Evolutionary conservation across 1,139 yeast species (phyloP).

Genomic region (Candida sp.): DNA sequence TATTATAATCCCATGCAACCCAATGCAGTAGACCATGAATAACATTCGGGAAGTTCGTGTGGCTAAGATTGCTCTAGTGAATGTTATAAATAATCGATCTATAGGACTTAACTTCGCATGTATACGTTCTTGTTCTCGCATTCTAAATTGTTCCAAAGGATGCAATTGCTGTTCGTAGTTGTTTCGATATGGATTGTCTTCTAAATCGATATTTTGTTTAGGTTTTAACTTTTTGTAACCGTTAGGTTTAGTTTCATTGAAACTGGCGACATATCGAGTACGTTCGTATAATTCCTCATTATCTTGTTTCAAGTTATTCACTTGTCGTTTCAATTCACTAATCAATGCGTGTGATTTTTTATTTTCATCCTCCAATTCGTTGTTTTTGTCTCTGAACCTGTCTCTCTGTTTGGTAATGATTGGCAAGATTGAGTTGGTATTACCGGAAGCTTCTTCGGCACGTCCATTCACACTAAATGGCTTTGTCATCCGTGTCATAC

Average conservation of each 20-base stretch:
- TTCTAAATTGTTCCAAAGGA: slow-evolving; percentile 81
- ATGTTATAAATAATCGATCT: slow-evolving; percentile 73
- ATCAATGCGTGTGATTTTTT: slow-evolving; percentile 55
- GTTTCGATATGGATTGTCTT: slow-evolving; percentile 53
- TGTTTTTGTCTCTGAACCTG: slow-evolving; percentile 76
- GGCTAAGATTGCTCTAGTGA: slow-evolving; percentile 72
- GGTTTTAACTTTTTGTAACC: slow-evolving; percentile 24
- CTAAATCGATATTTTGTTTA: slow-evolving; percentile 48
- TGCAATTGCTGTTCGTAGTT: slow-evolving; percentile 77
- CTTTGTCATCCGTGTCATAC: slow-evolving; percentile 45
- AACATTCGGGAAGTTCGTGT: slow-evolving; percentile 71
- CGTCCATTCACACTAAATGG: slow-evolving; percentile 22
- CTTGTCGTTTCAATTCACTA: slow-evolving; percentile 61
- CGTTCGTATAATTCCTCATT: slow-evolving; percentile 80
- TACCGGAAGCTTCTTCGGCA: slow-evolving; percentile 14
- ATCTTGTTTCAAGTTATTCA: slow-evolving; percentile 63
- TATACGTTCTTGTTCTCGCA: slow-evolving; percentile 74
- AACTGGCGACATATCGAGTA: slow-evolving; percentile 69
- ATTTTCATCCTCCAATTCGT: slow-evolving; percentile 79
- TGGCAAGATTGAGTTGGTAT: slow-evolving; percentile 63
- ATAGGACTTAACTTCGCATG: slow-evolving; percentile 69
- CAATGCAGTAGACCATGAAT: slow-evolving; percentile 70
- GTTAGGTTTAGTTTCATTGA: slow-evolving; percentile 16
- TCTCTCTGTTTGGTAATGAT: slow-evolving; percentile 95
- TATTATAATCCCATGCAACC: slow-evolving; percentile 74